Conservation (phyloP, 2,329 filamentous ascomycete genomes). For the Fusarium sororula region DNA sequence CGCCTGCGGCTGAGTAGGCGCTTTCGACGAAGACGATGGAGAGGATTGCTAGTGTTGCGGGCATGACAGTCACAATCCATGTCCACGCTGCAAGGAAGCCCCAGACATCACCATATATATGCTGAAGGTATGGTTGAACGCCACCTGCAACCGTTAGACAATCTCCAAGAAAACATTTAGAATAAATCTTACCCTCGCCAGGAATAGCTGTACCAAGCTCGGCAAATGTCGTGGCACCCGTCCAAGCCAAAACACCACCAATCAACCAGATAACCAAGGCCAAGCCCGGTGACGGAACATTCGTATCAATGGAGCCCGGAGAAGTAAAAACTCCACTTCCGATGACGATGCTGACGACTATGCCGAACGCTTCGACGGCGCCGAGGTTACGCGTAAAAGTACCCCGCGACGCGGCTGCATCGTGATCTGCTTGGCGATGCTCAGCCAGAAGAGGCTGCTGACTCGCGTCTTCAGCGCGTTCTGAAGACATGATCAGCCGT, state of each 20-base stretch:
- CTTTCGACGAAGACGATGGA: conserved; percentile 71
- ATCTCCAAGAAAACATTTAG: fast-evolving
- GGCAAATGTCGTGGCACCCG: conserved; percentile 68
- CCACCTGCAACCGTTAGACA: conserved; percentile 53
- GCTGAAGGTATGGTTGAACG: conserved; percentile 69
- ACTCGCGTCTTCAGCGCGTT: conserved; percentile 1
- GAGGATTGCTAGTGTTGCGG: conserved; percentile 70
- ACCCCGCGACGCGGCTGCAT: conserved; percentile 7
- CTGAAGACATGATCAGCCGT: conserved; percentile 9
- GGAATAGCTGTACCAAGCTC: conserved; percentile 71
- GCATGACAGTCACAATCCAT: conserved; percentile 72
- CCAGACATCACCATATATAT: conserved; percentile 68
- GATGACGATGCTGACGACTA: conserved; percentile 71
- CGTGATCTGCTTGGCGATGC: conserved; percentile 1
- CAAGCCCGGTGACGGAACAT: conserved; percentile 68
- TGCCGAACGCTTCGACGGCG: conserved; percentile 62
- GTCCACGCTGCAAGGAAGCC: conserved; percentile 74
- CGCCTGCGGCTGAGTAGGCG: conserved; percentile 62
- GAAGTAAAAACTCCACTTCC: conserved; percentile 73
- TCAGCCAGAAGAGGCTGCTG: conserved; percentile 30
- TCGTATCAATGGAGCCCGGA: conserved; percentile 69
- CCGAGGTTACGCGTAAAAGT: conserved; percentile 57
- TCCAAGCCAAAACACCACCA: conserved; percentile 70
- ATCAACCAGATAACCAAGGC: conserved; percentile 69
- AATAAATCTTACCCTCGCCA: conserved; percentile 58